A percentile compares a stretch with the other conserved stretches of the same genome.
These are phyloP conservation scores for Globisporangium cederbergense DNA, from an alignment of 352 stramenopile species.

Conservation along the genomic window DNA sequence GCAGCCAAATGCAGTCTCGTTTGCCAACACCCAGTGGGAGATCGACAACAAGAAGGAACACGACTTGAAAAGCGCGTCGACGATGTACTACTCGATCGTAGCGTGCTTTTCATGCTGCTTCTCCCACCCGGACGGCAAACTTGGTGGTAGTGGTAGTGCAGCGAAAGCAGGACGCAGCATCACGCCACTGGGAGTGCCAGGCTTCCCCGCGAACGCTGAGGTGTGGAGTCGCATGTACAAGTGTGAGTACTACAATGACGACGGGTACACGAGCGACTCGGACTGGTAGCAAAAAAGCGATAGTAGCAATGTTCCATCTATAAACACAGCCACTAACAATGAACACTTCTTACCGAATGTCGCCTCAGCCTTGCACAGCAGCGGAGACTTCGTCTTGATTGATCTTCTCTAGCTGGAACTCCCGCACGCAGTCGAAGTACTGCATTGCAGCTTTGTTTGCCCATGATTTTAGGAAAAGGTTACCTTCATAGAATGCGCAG, in stretches of 20 bases:
- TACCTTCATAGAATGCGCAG: conserved; percentile 74
- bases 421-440: conserved; percentile 61
- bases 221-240: conserved; percentile 41
- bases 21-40: conserved; percentile 27
- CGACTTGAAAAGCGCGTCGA: not conserved
- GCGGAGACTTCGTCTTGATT: not conserved
- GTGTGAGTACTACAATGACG: conserved; percentile 56
- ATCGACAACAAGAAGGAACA: conserved; percentile 17
- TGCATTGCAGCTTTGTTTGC: conserved; percentile 50
- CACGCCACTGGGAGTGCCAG: conserved; percentile 37
- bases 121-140: not conserved
- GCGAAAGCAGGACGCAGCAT: conserved; percentile 16
- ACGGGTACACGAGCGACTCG: conserved; percentile 32
- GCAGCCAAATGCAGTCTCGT: conserved; percentile 21
- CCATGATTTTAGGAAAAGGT: conserved; percentile 61
- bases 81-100: conserved; percentile 19
- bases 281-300: conserved; percentile 12
- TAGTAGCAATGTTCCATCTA: conserved; percentile 1
- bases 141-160: not conserved
- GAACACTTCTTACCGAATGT: not conserved
- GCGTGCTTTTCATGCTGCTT: conserved; percentile 37
- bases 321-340: not conserved
- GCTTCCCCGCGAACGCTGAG: conserved; percentile 35
- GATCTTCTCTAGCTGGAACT: conserved; percentile 23
- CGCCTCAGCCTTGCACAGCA: not conserved